Evolutionary conservation across 139 green algal species (phyloP), one percentile per base, ranked within the genome.

Genomic region (Micromonas pusilla): DNA sequence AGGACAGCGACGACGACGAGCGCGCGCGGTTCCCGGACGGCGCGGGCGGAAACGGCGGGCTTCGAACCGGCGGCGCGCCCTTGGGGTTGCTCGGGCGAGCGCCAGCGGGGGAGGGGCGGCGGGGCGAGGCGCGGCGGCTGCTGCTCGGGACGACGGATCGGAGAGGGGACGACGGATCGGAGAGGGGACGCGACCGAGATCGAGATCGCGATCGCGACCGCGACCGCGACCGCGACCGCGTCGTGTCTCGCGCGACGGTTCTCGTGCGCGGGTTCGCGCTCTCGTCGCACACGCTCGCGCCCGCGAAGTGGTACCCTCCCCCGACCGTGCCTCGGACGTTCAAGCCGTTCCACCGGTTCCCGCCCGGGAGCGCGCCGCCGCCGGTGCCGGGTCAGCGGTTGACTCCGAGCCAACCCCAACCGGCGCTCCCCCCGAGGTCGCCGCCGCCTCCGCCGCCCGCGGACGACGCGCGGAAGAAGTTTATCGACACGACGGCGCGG

Each of bases 401-500:
- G 21, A 13, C 45, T 57, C 45, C 16, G 45, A 16, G 9, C 9
- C 9, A 57, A 16, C 45, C 45, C 9, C 45, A 9, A 26, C 66
- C 45, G 37, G 1, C 2, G 28, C 2, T 25, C 13, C 71, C 38
- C 0, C 71, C 39, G 38, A 19, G 23, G 57, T 32, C 74, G 21
- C 57, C 74, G 31, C 25, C 52, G 38, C 3, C 52, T 39, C 26
- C 34, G 37, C 23, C 88, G 0, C 90, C 88, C 0, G 26, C 66
- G 0, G 87, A 95, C 34, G 37, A 77, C 0, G 76, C 72, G 2
- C 81, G 92, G 21, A 71, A 79, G 0, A 82, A 86, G 68, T 82
- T 86, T 34, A 92, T 94, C 37, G 92, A 97, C 64, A 87, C 79
- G 36, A 66, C 96, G 31, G 92, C 90, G 1, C 76, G 85, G 37